Percentiles rank a stretch among this genome's conserved stretches.
Evolutionary conservation across 78 protist species (phyloP).

Genomic region (Blattamonas nauphoetae): DNA sequence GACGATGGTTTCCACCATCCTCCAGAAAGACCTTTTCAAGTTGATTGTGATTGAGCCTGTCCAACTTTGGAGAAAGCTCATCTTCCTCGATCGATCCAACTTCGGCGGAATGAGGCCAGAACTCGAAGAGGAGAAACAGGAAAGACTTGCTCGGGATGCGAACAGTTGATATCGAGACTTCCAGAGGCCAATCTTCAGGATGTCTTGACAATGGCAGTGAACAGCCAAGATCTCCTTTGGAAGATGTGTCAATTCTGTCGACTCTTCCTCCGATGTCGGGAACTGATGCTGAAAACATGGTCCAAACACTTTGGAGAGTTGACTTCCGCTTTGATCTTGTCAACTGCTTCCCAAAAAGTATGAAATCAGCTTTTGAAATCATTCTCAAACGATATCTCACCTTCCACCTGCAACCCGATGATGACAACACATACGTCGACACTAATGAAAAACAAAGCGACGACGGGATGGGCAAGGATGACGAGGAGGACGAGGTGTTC

Average conservation of each 20-base stretch:
- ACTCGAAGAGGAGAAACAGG: not conserved
- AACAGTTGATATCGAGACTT: not conserved
- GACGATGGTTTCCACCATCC: not conserved
- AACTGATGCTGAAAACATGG: not conserved
- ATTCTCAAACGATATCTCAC: no score
- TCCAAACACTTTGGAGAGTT: no score
- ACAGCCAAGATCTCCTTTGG: not conserved
- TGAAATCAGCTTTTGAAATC: no score
- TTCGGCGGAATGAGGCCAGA: not conserved
- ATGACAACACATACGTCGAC: no score
- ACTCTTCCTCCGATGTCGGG: not conserved
- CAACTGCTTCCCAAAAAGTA: no score
- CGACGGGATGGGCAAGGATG: no score
- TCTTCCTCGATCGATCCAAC: not conserved
- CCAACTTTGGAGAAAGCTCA: not conserved
- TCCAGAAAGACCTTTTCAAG: not conserved
- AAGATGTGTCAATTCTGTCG: not conserved
- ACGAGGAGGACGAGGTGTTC: no score
- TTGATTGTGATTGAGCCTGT: not conserved
- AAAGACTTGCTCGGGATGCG: not conserved
- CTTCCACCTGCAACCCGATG: no score
- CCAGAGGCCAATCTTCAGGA: not conserved
- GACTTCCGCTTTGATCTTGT: no score
- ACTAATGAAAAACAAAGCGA: no score
- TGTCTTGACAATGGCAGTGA: not conserved